Evolutionary conservation across 2,329 filamentous ascomycete genomes (phyloP).

Genomic region (Epichloe baconii): DNA sequence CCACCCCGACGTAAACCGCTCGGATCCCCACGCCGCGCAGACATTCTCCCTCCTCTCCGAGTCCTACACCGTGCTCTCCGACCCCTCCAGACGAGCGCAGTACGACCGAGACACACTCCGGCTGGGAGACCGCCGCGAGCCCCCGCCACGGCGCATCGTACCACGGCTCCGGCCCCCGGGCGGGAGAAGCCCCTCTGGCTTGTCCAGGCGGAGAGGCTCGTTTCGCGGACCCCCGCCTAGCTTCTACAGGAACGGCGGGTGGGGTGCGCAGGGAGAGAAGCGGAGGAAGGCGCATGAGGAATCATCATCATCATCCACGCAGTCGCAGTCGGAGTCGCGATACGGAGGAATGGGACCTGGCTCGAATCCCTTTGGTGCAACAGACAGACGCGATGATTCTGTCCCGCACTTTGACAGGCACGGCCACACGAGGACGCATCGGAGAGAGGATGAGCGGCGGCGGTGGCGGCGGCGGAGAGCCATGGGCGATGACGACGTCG

Average conservation of each 20-base stretch:
- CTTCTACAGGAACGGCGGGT: slow-evolving; percentile 75
- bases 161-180: slow-evolving; percentile 48
- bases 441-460: slow-evolving; percentile 40
- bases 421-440: slow-evolving; percentile 62
- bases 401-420: slow-evolving; percentile 67
- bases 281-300: slow-evolving; percentile 38
- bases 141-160: slow-evolving; percentile 32
- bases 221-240: slow-evolving; percentile 86
- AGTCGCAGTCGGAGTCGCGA: neutral
- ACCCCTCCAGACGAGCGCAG: slow-evolving; percentile 56
- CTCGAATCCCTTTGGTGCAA: slow-evolving; percentile 29
- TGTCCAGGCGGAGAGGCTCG: slow-evolving; percentile 60
- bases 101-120: slow-evolving; percentile 60
- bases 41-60: slow-evolving; percentile 77
- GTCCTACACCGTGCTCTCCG: slow-evolving; percentile 66
- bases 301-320: slow-evolving; percentile 15
- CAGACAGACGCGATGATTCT: slow-evolving; percentile 30
- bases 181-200: slow-evolving; percentile 64
- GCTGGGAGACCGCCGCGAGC: slow-evolving; percentile 21
- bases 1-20: slow-evolving; percentile 82
- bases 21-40: slow-evolving; percentile 55
- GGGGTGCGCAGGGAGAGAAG: slow-evolving; percentile 53
- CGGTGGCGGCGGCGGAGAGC: slow-evolving; percentile 20
- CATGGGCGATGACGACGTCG: slow-evolving; percentile 24
- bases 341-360: slow-evolving; percentile 46